Conservation (phyloP, 345 rosid species). For the Firmiana major region DNA sequence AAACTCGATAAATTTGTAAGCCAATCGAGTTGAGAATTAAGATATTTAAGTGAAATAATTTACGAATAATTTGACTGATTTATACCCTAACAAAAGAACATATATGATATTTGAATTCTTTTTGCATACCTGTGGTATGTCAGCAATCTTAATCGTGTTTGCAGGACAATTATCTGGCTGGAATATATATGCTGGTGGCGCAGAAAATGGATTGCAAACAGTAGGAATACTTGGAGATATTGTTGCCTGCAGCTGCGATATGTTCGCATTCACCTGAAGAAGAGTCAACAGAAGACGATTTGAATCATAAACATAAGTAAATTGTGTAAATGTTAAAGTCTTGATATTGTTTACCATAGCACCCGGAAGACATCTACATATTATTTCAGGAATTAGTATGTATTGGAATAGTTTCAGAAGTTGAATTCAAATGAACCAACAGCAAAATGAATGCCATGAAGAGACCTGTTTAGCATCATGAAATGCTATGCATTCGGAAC, state of each 20-base stretch:
- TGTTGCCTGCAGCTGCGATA: constrained; percentile 31
- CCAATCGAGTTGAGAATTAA: too few species aligned
- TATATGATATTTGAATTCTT: neutral
- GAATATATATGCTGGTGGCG: constrained; percentile 51
- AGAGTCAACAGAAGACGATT: neutral
- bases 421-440: neutral
- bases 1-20: too few species aligned
- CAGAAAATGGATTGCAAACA: constrained; percentile 71
- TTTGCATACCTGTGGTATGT: constrained; percentile 49
- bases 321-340: neutral
- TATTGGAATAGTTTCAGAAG: neutral
- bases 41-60: too few species aligned
- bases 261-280: constrained; percentile 53
- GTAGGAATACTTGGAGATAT: constrained; percentile 9
- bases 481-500: neutral
- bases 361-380: too few species aligned
- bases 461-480: neutral
- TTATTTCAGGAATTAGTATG: too few species aligned
- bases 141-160: constrained; percentile 43
- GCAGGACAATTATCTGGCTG: constrained; percentile 44
- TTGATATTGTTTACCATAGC: too few species aligned
- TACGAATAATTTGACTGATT: too few species aligned
- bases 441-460: neutral
- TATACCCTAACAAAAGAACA: neutral
- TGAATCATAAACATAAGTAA: neutral